Evolutionary conservation across 805 yeast species (phyloP), one percentile per base, ranked within the genome.

Genomic region (Barnettozyma pratensis): DNA sequence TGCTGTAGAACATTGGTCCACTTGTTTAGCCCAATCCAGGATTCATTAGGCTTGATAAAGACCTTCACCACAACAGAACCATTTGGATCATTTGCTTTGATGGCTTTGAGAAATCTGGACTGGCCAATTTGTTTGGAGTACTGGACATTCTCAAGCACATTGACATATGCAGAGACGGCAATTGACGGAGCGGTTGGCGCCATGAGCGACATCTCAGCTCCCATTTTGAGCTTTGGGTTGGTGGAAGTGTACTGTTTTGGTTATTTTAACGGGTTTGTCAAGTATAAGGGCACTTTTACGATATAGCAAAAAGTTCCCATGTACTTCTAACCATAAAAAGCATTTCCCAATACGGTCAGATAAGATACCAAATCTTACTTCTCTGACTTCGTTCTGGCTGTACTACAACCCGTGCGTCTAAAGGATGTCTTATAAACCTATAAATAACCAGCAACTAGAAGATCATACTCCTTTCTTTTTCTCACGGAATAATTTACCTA

Each of bases 141-240:
- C 57, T 87, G 92, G 37, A 86, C 74, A 51, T 82, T 81, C 27
- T 81, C 81, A 9, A 92, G 72, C 39, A 87, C 88, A 59, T 90
- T 90, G 30, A 92, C 79, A 57, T 91, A 92, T 1, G 97, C 91
- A 26, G 92, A 89, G 2, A 90, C 75, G 6, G 96, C 96, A 58
- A 92, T 87, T 1, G 97, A 87, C 4, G 96, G 90, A 1, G 96
- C 89, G 3, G 96, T 82, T 10, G 96, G 97, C 8, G 96, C 87
- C 63, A 89, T 69, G 34, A 87, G 72, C 2, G 97, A 91, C 51
- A 92, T 70, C 62, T 86, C 87, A 11, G 87, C 88, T 12, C 97
- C 97, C 97, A 91, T 90, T 39, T n/a, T n/a, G 8, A 7, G 28
- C n/a, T 12, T 31, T 19, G 19, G 19, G 19, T 19, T 19, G 19